A percentile compares a stretch with the other conserved stretches of the same genome.
phyloP scores from a whole-genome alignment of 2,329 filamentous ascomycete genomes.

The Penicillium sp. region DNA sequence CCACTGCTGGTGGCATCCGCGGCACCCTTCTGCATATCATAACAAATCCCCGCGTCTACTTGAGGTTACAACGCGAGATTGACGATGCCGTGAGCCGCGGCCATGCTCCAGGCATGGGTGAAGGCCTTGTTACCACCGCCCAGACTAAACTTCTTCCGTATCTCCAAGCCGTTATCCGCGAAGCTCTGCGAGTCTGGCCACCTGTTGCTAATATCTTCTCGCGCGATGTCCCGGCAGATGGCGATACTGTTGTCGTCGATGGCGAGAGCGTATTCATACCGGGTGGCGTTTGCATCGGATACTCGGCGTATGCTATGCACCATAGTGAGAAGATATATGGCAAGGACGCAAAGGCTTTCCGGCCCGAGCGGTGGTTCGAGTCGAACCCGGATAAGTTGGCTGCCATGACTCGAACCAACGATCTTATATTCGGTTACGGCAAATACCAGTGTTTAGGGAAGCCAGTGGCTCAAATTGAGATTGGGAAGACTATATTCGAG shows the following conservation, averaged over 20 bases:
- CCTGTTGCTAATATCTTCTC: slow-evolving; percentile 18
- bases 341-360: slow-evolving; percentile 15
- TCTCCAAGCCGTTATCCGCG: slow-evolving; percentile 30
- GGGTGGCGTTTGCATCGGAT: slow-evolving; percentile 12
- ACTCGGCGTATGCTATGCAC: slow-evolving; percentile 19
- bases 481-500: slow-evolving; percentile 18
- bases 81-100: slow-evolving; percentile 13
- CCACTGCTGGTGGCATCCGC: slow-evolving; percentile 17
- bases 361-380: slow-evolving; percentile 19
- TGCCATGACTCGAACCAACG: slow-evolving; percentile 14
- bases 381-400: slow-evolving; percentile 10
- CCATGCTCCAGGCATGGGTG: background rate
- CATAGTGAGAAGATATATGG: slow-evolving; percentile 17
- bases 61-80: slow-evolving; percentile 20
- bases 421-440: slow-evolving; percentile 17
- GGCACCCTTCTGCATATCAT: slow-evolving; percentile 16
- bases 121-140: slow-evolving; percentile 15
- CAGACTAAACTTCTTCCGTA: slow-evolving; percentile 30
- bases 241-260: slow-evolving; percentile 15
- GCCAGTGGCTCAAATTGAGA: slow-evolving; percentile 18
- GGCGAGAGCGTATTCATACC: slow-evolving; percentile 19
- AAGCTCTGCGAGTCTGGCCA: slow-evolving; percentile 24
- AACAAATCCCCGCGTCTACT: slow-evolving; percentile 17
- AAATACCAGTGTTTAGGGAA: slow-evolving; percentile 21
- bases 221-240: slow-evolving; percentile 15